phyloP scores from a whole-genome alignment of 2,329 filamentous ascomycete species.

The Aurifilum marmelostoma region DNA sequence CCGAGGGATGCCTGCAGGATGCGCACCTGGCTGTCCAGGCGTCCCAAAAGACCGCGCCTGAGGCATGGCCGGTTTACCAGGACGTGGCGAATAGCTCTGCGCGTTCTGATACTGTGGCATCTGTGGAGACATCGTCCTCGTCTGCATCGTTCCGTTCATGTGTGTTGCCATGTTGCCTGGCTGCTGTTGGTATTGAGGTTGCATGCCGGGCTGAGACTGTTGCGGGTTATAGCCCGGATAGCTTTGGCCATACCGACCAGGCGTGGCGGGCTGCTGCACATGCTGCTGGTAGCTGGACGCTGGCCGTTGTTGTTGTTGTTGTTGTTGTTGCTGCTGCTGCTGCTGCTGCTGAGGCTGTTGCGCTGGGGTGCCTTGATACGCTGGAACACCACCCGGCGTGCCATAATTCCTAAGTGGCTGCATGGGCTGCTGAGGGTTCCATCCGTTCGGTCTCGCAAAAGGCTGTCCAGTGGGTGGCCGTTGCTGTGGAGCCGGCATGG shows the following conservation, averaged over 20 bases:
- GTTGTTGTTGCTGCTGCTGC: slow-evolving; percentile 43
- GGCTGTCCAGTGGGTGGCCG: slow-evolving; percentile 42
- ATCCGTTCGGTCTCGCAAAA: slow-evolving; percentile 55
- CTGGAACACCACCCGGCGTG: slow-evolving; percentile 46
- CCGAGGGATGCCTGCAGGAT: slow-evolving; percentile 24
- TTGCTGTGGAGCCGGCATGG: slow-evolving; percentile 45
- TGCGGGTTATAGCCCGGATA: slow-evolving; percentile 35
- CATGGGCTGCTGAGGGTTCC: slow-evolving; percentile 49
- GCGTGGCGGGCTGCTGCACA: slow-evolving; percentile 46
- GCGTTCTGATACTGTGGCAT: slow-evolving; percentile 38
- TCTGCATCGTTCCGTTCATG: slow-evolving; percentile 49
- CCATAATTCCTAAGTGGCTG: slow-evolving; percentile 58
- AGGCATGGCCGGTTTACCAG: slow-evolving; percentile 34
- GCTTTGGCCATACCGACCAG: slow-evolving; percentile 43
- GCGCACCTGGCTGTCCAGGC: slow-evolving; percentile 24
- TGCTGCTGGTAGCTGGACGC: slow-evolving; percentile 45
- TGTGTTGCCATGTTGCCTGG: slow-evolving; percentile 44
- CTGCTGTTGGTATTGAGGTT: slow-evolving; percentile 35
- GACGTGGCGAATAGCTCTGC: slow-evolving; percentile 44
- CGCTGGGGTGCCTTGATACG: slow-evolving; percentile 47
- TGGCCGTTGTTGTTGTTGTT: slow-evolving; percentile 42
- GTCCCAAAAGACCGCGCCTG: slow-evolving; percentile 26
- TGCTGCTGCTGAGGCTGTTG: slow-evolving; percentile 44
- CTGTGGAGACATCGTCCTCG: slow-evolving; percentile 50
- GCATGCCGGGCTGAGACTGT: slow-evolving; percentile 32